A percentile compares a stretch with the other conserved stretches of the same genome.
Conservation (phyloP, 2,329 filamentous ascomycete genomes). For the Raffaelea arxii region DNA sequence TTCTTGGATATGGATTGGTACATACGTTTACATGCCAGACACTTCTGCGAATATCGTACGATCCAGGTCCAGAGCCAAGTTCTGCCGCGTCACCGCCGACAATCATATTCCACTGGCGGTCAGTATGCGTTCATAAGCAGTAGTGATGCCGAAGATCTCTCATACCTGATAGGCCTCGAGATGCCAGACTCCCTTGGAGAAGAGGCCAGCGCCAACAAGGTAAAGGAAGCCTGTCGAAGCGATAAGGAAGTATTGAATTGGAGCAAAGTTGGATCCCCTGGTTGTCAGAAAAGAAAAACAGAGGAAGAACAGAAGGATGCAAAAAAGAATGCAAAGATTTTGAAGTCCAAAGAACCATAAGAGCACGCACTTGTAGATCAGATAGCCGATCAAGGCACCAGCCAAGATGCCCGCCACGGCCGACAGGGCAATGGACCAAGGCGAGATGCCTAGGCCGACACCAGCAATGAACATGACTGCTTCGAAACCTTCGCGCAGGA, state of each 20-base stretch:
- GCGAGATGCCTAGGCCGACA: conserved; percentile 59
- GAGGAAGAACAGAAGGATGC: background rate
- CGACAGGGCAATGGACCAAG: conserved; percentile 59
- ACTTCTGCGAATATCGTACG: conserved; percentile 55
- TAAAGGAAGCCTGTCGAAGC: conserved; percentile 75
- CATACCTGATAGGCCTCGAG: conserved; percentile 49
- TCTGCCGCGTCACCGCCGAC: conserved; percentile 47
- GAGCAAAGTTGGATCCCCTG: conserved; percentile 9
- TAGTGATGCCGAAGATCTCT: background rate
- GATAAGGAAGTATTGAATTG: conserved; percentile 52
- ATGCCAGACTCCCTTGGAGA: conserved; percentile 67
- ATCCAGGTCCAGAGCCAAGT: conserved; percentile 52
- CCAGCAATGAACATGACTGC: conserved; percentile 73
- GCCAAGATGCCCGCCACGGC: conserved; percentile 56
- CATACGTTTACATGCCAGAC: conserved; percentile 61
- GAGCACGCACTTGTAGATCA: conserved; percentile 58
- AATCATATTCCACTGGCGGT: conserved; percentile 39
- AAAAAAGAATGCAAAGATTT: background rate
- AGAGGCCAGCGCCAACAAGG: conserved; percentile 72
- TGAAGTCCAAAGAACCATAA: background rate
- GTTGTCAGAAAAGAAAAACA: background rate
- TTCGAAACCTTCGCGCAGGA: conserved; percentile 67
- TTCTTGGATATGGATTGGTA: conserved; percentile 1
- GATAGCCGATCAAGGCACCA: conserved; percentile 51
- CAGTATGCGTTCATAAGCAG: background rate